A percentile compares a stretch with the other conserved stretches of the same genome.
phyloP scores from a whole-genome alignment of 352 stramenopile species.

The Globisporangium mamillatum region DNA sequence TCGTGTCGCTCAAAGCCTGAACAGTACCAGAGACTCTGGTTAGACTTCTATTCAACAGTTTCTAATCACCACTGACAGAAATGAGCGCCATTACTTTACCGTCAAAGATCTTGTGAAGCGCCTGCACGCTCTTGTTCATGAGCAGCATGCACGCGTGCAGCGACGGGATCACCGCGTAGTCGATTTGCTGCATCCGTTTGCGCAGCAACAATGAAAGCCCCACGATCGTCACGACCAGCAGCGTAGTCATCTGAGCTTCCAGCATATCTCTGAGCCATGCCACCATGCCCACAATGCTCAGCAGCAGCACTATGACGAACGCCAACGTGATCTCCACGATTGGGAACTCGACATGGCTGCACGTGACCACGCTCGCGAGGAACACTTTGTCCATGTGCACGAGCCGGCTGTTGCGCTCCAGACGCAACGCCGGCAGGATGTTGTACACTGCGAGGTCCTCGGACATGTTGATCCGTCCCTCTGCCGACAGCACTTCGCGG shows the following conservation, averaged over 20 bases:
- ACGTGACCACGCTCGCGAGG: conserved; percentile 69
- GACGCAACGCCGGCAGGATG: conserved; percentile 14
- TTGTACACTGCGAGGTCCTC: conserved; percentile 1
- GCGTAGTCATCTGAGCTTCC: conserved; percentile 20
- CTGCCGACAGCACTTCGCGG: conserved; percentile 21
- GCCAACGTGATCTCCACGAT: conserved; percentile 25
- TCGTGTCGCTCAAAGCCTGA: conserved; percentile 47
- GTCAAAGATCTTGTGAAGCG: conserved; percentile 58
- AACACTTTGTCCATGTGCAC: conserved; percentile 57
- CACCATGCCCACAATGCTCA: not conserved
- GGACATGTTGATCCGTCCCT: conserved; percentile 14
- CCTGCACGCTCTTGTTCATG: conserved; percentile 43
- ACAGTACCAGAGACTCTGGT: not conserved
- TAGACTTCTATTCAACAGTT: not conserved
- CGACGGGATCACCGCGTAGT: conserved; percentile 61
- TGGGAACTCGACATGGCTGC: conserved; percentile 33
- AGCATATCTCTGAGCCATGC: not conserved
- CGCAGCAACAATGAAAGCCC: conserved; percentile 22
- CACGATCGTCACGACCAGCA: conserved; percentile 1
- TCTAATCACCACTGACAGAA: not conserved
- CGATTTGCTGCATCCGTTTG: conserved; percentile 36
- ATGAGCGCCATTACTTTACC: conserved; percentile 17
- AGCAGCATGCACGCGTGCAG: conserved; percentile 60
- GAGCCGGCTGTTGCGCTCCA: conserved; percentile 46
- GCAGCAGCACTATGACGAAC: not conserved